These are phyloP conservation scores for Botrytis squamosa DNA, from an alignment of 2,329 filamentous ascomycete genomes.

Conservation along the genomic window DNA sequence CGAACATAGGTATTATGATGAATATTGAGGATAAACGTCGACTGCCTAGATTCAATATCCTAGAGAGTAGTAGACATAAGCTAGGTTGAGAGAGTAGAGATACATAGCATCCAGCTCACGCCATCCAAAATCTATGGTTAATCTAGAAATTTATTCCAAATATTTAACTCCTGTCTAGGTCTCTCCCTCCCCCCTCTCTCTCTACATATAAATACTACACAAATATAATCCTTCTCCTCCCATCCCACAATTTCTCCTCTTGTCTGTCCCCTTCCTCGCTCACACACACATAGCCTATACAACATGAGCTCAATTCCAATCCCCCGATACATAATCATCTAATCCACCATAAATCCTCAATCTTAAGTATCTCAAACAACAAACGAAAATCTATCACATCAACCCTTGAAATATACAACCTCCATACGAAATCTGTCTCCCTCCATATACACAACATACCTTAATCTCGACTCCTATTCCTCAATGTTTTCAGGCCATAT, in stretches of 20 bases:
- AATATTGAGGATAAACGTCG: too few relatives aligned
- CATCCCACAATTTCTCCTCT: fast-evolving
- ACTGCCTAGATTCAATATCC: too few relatives aligned
- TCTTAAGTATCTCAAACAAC: not conserved
- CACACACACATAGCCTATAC: not conserved
- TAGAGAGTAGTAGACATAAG: too few relatives aligned
- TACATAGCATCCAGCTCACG: not conserved
- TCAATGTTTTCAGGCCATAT: not conserved
- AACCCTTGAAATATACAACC: not conserved
- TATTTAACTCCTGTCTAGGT: not conserved
- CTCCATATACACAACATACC: not conserved
- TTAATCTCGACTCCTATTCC: not conserved
- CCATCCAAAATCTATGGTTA: not conserved
- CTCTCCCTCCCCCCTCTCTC: not conserved
- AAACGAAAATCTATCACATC: not conserved
- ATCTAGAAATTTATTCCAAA: not conserved
- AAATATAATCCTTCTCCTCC: fast-evolving
- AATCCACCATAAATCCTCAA: not conserved
- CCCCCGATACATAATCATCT: not conserved
- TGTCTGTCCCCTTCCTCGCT: not conserved
- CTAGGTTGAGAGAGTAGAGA: too few relatives aligned
- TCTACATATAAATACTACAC: not conserved
- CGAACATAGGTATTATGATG: too few relatives aligned
- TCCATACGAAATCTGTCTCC: not conserved
- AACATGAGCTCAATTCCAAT: not conserved